Percentiles rank a stretch among this genome's conserved stretches.
These are phyloP conservation scores for Xenoacremonium recifei DNA, from an alignment of 2,329 filamentous ascomycete genomes.

Conservation along the genomic window DNA sequence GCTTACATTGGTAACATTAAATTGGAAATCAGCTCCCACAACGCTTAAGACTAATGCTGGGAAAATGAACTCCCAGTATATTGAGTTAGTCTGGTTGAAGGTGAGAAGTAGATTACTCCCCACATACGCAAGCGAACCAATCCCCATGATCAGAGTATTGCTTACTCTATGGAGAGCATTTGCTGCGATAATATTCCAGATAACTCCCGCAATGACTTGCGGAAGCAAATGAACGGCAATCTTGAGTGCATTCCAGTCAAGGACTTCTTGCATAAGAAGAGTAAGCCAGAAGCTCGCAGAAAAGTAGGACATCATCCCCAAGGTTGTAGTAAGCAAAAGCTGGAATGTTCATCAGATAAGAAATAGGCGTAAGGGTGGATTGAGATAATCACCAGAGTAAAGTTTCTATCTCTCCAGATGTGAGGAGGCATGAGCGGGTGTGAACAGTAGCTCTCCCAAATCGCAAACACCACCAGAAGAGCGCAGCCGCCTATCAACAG, in stretches of 20 bases:
- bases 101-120: slow-evolving; percentile 50
- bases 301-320: slow-evolving; percentile 64
- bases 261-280: slow-evolving; percentile 62
- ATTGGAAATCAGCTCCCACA: slow-evolving; percentile 66
- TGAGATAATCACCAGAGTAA: slow-evolving; percentile 51
- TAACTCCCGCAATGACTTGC: slow-evolving; percentile 60
- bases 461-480: slow-evolving; percentile 55
- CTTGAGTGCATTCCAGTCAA: slow-evolving; percentile 50
- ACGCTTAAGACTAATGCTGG: slow-evolving; percentile 60
- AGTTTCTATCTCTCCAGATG: slow-evolving; percentile 62
- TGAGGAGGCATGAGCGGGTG: slow-evolving; percentile 52
- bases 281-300: slow-evolving; percentile 62
- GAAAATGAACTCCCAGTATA: slow-evolving; percentile 67
- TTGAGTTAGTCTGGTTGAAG: slow-evolving; percentile 51
- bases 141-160: slow-evolving; percentile 60
- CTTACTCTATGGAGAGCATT: slow-evolving; percentile 60
- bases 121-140: slow-evolving; percentile 40
- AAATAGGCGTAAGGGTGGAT: slow-evolving; percentile 4
- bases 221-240: slow-evolving; percentile 65
- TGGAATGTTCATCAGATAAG: slow-evolving; percentile 22
- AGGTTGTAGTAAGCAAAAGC: slow-evolving; percentile 54
- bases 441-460: slow-evolving; percentile 58
- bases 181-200: slow-evolving; percentile 63
- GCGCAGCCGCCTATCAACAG: slow-evolving; percentile 59
- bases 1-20: slow-evolving; percentile 66